Evolutionary conservation across 805 yeast genomes (phyloP).

Genomic region (Hanseniaspora lindneri): DNA sequence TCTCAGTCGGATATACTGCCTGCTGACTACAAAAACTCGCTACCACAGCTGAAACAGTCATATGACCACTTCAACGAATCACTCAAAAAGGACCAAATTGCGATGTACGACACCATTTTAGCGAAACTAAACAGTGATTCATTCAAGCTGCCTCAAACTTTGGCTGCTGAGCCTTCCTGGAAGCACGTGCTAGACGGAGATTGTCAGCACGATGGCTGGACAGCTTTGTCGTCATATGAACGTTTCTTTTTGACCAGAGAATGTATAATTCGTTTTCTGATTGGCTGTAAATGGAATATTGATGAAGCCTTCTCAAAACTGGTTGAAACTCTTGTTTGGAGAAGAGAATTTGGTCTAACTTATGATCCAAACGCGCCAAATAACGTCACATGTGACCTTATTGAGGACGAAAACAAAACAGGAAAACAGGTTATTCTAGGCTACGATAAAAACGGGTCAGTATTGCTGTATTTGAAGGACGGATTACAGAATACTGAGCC

Average conservation of each 20-base stretch:
- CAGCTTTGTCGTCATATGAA: slow-evolving; percentile 29
- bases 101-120: slow-evolving; percentile 20
- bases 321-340: slow-evolving; percentile 41
- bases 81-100: slow-evolving; percentile 19
- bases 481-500: slow-evolving; percentile 47
- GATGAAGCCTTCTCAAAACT: slow-evolving; percentile 36
- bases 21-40: background rate
- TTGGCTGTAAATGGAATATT: slow-evolving; percentile 42
- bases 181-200: slow-evolving; percentile 18
- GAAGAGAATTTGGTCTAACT: slow-evolving; percentile 40
- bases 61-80: slow-evolving; percentile 16
- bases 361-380: slow-evolving; percentile 31
- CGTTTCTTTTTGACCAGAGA: slow-evolving; percentile 37
- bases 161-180: slow-evolving; percentile 6
- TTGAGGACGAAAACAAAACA: slow-evolving; percentile 39
- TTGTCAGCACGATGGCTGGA: slow-evolving; percentile 32
- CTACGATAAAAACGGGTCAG: slow-evolving; percentile 43
- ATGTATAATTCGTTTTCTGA: slow-evolving; percentile 39
- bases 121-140: slow-evolving; percentile 20
- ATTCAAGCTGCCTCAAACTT: slow-evolving; percentile 20
- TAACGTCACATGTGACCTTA: slow-evolving; percentile 33
- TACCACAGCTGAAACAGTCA: slow-evolving; percentile 2
- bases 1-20: slow-evolving; percentile 2
- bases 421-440: slow-evolving; percentile 47
- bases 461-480: slow-evolving; percentile 40